A percentile compares a stretch with the other conserved stretches of the same genome.
These are phyloP conservation scores for Coemansia sp. DNA, from an alignment of 192 early-diverging fungal genomes.

Conservation along the genomic window DNA sequence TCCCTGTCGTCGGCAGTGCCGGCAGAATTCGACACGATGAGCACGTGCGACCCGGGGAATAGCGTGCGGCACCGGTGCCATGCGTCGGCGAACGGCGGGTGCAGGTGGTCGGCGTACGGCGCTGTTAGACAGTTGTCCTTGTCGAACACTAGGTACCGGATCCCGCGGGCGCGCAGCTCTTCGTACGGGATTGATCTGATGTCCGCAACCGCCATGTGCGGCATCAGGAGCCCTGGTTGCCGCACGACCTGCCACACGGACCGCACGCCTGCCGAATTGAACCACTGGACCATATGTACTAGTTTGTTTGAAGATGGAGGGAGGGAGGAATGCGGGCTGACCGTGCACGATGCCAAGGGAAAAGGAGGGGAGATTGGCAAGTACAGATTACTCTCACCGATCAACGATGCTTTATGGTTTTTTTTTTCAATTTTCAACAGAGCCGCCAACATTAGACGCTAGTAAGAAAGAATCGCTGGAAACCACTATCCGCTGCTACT, in stretches of 20 bases:
- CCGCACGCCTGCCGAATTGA: constrained; percentile 69
- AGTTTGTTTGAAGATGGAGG: not conserved
- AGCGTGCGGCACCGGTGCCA: constrained; percentile 65
- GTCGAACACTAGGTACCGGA: constrained; percentile 84
- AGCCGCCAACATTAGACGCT: no score
- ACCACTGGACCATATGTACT: constrained; percentile 70
- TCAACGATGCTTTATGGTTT: constrained; percentile 7
- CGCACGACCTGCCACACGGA: constrained; percentile 57
- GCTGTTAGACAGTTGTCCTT: constrained; percentile 95
- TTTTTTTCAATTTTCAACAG: no score
- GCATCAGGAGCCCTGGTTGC: constrained; percentile 71
- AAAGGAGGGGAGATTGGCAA: not conserved
- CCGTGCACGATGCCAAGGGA: not conserved
- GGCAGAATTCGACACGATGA: constrained; percentile 91
- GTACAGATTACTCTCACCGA: no score
- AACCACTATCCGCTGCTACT: not conserved
- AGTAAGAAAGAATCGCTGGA: no score
- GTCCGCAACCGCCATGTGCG: constrained; percentile 74
- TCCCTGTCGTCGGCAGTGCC: constrained; percentile 76
- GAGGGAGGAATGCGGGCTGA: not conserved
- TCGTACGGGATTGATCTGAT: constrained; percentile 69
- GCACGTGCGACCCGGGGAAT: constrained; percentile 65
- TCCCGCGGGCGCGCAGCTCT: constrained; percentile 59
- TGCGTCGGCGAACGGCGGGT: constrained; percentile 69
- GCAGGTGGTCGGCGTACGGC: constrained; percentile 71